A percentile compares a stretch with the other conserved stretches of the same genome.
These are phyloP conservation scores for Colletotrichum neosansevieriae DNA, from an alignment of 2,329 filamentous ascomycete species.

Conservation along the genomic window DNA sequence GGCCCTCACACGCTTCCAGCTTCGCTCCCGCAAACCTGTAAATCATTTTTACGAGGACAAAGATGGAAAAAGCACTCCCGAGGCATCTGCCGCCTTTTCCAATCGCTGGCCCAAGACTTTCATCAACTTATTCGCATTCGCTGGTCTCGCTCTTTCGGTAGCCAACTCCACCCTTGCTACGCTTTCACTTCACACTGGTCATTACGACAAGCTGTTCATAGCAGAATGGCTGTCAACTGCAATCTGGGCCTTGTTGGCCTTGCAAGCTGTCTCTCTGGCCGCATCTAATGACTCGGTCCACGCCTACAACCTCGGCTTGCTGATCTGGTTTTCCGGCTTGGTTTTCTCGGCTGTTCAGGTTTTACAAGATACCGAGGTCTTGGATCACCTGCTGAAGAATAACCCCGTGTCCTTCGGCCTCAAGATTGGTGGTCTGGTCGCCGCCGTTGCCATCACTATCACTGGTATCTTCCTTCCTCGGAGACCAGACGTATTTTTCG, in stretches of 20 bases:
- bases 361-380: slow-evolving; percentile 57
- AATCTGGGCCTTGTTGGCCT: slow-evolving; percentile 65
- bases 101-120: slow-evolving; percentile 67
- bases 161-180: slow-evolving; percentile 67
- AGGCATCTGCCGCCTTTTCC: slow-evolving; percentile 73
- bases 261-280: slow-evolving; percentile 64
- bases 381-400: slow-evolving; percentile 50
- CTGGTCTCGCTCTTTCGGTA: slow-evolving; percentile 68
- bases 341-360: slow-evolving; percentile 58
- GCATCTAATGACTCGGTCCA: slow-evolving; percentile 63
- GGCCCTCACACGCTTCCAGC: slow-evolving; percentile 52
- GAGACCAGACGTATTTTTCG: slow-evolving; percentile 73
- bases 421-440: slow-evolving; percentile 60
- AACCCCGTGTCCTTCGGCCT: slow-evolving; percentile 55
- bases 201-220: slow-evolving; percentile 55
- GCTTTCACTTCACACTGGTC: slow-evolving; percentile 43
- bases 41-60: slow-evolving; percentile 73
- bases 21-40: slow-evolving; percentile 49
- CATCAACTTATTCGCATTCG: slow-evolving; percentile 64
- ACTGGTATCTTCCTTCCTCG: slow-evolving; percentile 71
- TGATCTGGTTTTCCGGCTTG: slow-evolving; percentile 61
- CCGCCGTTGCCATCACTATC: slow-evolving; percentile 58
- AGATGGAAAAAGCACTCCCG: slow-evolving; percentile 76
- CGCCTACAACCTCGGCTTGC: slow-evolving; percentile 66
- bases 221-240: slow-evolving; percentile 71